phyloP scores from a whole-genome alignment of 225 moss, liverwort and hornwort species.

The Bryoerythrophyllum caledonicum region DNA sequence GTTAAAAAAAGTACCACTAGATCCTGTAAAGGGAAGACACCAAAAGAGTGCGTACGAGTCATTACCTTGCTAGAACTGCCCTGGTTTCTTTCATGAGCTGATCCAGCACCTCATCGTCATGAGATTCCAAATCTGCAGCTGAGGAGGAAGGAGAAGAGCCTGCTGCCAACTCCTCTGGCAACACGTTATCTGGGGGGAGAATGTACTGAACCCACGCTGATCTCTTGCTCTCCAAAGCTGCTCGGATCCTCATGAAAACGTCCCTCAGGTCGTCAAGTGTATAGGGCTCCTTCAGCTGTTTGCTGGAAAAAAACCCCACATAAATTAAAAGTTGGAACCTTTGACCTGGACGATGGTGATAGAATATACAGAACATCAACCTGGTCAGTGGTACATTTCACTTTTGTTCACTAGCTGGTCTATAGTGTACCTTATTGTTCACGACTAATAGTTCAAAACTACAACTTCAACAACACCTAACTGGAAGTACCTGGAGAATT shows the following conservation, averaged over 20 bases:
- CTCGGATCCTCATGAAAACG: slow-evolving; percentile 72
- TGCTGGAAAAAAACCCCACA: slow-evolving; percentile 43
- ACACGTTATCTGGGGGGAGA: slow-evolving; percentile 65
- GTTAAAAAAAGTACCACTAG: not conserved
- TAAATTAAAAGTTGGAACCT: slow-evolving; percentile 4
- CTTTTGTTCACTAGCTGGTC: no score
- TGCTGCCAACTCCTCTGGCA: slow-evolving; percentile 69
- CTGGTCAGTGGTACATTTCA: no score
- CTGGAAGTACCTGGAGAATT: not conserved
- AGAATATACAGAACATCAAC: no score
- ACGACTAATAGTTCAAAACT: not conserved
- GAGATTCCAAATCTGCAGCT: slow-evolving; percentile 45
- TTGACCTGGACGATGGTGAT: no score
- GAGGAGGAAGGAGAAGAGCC: slow-evolving; percentile 46
- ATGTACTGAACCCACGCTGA: slow-evolving; percentile 86
- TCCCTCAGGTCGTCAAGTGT: slow-evolving; percentile 74
- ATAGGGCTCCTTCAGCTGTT: slow-evolving; percentile 66
- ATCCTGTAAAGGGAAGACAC: not conserved
- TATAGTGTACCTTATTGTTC: no score
- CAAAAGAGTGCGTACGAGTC: slow-evolving; percentile 6
- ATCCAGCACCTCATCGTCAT: slow-evolving; percentile 71
- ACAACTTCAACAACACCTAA: not conserved
- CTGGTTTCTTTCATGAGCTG: slow-evolving; percentile 86
- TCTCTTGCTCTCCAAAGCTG: slow-evolving; percentile 59
- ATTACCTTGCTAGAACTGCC: slow-evolving; percentile 75